These are phyloP conservation scores for Panicum virgatum DNA, from an alignment of 202 grass and related monocot species.

Conservation along the genomic window DNA sequence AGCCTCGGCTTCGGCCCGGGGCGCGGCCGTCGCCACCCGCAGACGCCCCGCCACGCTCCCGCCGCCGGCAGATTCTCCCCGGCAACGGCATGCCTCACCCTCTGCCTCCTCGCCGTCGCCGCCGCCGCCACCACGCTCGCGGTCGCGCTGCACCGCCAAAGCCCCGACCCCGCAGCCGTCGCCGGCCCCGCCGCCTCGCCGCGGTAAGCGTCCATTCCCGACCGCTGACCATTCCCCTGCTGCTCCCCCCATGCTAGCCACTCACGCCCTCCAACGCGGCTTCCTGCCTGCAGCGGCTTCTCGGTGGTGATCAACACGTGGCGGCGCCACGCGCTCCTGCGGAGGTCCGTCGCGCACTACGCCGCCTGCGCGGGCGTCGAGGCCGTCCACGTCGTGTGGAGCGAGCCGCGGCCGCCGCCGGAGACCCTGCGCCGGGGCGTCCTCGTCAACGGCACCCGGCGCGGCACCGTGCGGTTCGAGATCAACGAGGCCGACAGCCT, in stretches of 20 bases:
- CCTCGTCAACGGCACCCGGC: slow-evolving; percentile 16
- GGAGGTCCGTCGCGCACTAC: slow-evolving; percentile 64
- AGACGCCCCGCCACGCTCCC: slow-evolving; percentile 6
- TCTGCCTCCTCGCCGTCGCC: slow-evolving; percentile 45
- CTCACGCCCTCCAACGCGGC: background rate
- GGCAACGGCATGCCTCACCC: slow-evolving; percentile 21
- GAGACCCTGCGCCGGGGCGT: slow-evolving; percentile 42
- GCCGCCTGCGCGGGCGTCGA: slow-evolving; percentile 62
- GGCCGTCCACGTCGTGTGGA: slow-evolving; percentile 84
- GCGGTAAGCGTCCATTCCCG: slow-evolving; percentile 24
- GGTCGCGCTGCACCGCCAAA: slow-evolving; percentile 19
- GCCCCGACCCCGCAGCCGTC: background rate
- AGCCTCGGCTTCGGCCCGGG: background rate
- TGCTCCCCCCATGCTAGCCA: background rate
- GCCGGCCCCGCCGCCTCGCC: slow-evolving; percentile 12
- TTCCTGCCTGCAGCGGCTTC: slow-evolving; percentile 40
- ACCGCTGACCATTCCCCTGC: background rate
- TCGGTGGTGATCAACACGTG: slow-evolving; percentile 89
- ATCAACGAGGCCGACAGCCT: slow-evolving; percentile 71
- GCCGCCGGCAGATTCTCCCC: slow-evolving; percentile 38
- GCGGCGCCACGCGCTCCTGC: slow-evolving; percentile 73
- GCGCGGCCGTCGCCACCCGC: slow-evolving; percentile 21
- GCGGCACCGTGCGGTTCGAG: slow-evolving; percentile 49
- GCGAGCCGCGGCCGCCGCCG: slow-evolving; percentile 65
- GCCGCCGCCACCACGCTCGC: slow-evolving; percentile 39